These are phyloP conservation scores for Daldinia loculata DNA, from an alignment of 495 filamentous ascomycete genomes.

Conservation along the genomic window DNA sequence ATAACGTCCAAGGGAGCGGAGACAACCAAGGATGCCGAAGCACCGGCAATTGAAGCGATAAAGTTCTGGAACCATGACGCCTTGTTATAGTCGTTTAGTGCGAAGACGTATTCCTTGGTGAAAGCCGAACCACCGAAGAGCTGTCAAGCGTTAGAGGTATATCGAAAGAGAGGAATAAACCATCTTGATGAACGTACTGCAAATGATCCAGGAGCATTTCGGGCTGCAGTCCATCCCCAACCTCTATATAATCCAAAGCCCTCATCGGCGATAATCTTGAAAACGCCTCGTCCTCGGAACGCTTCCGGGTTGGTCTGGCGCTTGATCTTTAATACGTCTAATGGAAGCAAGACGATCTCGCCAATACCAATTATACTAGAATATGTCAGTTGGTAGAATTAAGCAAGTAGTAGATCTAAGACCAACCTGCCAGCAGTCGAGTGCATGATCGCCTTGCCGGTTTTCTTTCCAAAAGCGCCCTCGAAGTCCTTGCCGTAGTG, in stretches of 20 bases:
- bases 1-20: constrained; percentile 97
- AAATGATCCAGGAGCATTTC: constrained; percentile 97
- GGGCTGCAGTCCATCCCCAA: constrained; percentile 96
- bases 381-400: constrained; percentile 24
- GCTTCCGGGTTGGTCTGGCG: constrained; percentile 99
- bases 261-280: constrained; percentile 90
- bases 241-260: constrained; percentile 96
- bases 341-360: constrained; percentile 92
- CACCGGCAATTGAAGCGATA: constrained; percentile 92
- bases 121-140: constrained; percentile 99
- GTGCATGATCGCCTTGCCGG: constrained; percentile 97
- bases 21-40: constrained; percentile 88
- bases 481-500: constrained; percentile 88
- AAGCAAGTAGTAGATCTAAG: background rate
- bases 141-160: constrained; percentile 53
- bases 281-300: constrained; percentile 90
- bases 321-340: constrained; percentile 99
- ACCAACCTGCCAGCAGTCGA: constrained; percentile 89
- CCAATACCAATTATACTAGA: constrained; percentile 90
- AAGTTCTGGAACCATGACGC: constrained; percentile 98
- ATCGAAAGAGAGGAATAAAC: background rate
- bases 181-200: constrained; percentile 68
- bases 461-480: constrained; percentile 89
- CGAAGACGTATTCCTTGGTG: constrained; percentile 94
- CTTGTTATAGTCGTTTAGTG: constrained; percentile 89